These are phyloP conservation scores for Lipomyces yamadae DNA, from an alignment of 805 yeast genomes.

Conservation along the genomic window DNA sequence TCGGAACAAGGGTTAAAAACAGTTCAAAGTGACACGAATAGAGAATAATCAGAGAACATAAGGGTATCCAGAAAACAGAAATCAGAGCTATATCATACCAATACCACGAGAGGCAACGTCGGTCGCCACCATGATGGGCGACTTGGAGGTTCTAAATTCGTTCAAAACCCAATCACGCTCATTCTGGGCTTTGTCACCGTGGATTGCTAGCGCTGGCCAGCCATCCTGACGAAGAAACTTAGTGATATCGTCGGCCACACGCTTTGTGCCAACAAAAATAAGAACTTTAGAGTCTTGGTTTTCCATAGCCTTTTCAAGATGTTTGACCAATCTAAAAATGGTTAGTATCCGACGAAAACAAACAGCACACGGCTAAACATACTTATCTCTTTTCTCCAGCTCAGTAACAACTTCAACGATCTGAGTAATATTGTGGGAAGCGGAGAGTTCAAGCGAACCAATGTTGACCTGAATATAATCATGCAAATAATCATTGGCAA, in stretches of 20 bases:
- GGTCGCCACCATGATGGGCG: slow-evolving; percentile 98
- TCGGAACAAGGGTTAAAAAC: not conserved
- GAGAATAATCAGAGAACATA: slow-evolving; percentile 5
- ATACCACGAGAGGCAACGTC: slow-evolving; percentile 99
- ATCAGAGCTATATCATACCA: slow-evolving; percentile 63
- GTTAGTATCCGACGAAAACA: not conserved
- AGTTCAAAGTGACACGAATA: slow-evolving; percentile 2
- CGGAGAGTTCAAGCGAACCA: slow-evolving; percentile 91
- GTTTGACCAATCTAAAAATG: slow-evolving; percentile 59
- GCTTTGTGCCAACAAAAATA: slow-evolving; percentile 94
- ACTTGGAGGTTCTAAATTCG: slow-evolving; percentile 89
- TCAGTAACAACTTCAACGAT: slow-evolving; percentile 84
- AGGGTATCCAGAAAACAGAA: slow-evolving; percentile 7
- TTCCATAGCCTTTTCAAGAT: slow-evolving; percentile 78
- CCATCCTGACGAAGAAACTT: slow-evolving; percentile 92
- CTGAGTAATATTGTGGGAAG: slow-evolving; percentile 95
- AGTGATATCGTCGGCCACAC: slow-evolving; percentile 96
- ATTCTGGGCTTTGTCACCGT: slow-evolving; percentile 96
- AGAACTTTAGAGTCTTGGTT: slow-evolving; percentile 72
- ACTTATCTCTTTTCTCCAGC: slow-evolving; percentile 90
- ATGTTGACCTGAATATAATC: slow-evolving; percentile 96
- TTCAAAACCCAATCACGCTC: slow-evolving; percentile 98
- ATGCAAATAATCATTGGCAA: slow-evolving; percentile 86
- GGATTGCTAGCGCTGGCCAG: slow-evolving; percentile 98
- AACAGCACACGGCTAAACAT: not conserved